Conservation (phyloP, 352 stramenopile genomes). For the Blastocystis sp. region DNA sequence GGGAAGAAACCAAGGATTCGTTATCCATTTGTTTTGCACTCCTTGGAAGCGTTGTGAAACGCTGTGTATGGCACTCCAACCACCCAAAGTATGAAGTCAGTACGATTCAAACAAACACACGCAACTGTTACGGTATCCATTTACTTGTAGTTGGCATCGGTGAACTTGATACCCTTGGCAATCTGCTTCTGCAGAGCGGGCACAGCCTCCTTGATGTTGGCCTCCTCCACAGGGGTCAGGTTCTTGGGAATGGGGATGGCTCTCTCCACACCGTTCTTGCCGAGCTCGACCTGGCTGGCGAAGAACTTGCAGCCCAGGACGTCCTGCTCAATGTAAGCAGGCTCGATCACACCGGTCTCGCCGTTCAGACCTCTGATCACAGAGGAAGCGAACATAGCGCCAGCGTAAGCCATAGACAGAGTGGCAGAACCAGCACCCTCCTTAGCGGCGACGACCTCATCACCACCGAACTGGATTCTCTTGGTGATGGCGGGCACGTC, state of each 20-base stretch:
- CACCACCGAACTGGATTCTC: constrained; percentile 89
- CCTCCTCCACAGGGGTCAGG: constrained; percentile 73
- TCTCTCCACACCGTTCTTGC: constrained; percentile 89
- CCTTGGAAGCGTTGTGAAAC: no score
- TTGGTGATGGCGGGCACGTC: constrained; percentile 90
- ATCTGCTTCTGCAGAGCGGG: constrained; percentile 44
- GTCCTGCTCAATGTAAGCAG: constrained; percentile 92
- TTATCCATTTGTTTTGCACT: not conserved
- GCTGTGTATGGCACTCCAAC: no score
- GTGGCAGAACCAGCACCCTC: constrained; percentile 89
- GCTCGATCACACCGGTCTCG: constrained; percentile 89
- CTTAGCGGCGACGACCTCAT: constrained; percentile 92
- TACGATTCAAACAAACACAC: not conserved
- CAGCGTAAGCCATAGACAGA: constrained; percentile 97
- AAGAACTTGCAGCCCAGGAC: constrained; percentile 92
- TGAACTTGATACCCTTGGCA: constrained; percentile 48
- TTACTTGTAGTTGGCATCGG: constrained; percentile 39
- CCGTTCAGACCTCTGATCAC: constrained; percentile 90
- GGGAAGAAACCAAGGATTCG: not conserved
- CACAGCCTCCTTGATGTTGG: constrained; percentile 53
- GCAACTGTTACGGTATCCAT: not conserved
- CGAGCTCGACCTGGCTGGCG: constrained; percentile 78
- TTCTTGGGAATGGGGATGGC: constrained; percentile 85
- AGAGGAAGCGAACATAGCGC: constrained; percentile 86
- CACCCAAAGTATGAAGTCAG: no score